Percentiles rank a stretch among this genome's conserved stretches.
Evolutionary conservation across 495 filamentous ascomycete genomes (phyloP).

Genomic region (Talaromyces ruber): DNA sequence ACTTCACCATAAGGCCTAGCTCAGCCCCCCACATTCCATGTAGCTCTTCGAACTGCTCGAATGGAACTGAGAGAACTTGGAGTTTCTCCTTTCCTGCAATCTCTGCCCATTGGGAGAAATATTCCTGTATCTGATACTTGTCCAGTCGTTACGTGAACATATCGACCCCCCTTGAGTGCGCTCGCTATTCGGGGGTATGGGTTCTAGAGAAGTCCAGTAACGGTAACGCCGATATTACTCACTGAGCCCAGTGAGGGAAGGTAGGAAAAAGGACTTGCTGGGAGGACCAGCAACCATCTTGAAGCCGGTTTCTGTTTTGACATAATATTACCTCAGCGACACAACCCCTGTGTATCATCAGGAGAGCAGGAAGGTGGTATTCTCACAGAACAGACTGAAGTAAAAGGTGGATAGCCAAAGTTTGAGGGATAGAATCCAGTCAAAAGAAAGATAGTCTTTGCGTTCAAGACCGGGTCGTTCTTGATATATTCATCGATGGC

Average conservation of each 20-base stretch:
- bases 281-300: background rate
- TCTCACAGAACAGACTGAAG: background rate
- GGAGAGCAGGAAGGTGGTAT: background rate
- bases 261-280: background rate
- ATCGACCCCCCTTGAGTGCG: background rate
- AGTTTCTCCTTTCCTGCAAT: slow-evolving; percentile 16
- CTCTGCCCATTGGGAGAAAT: slow-evolving; percentile 28
- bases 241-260: background rate
- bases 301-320: background rate
- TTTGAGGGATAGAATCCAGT: slow-evolving; percentile 12
- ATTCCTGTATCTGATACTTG: slow-evolving; percentile 14
- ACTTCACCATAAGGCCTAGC: slow-evolving; percentile 7
- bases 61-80: background rate
- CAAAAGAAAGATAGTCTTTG: slow-evolving; percentile 23
- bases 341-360: background rate
- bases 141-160: background rate
- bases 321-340: background rate
- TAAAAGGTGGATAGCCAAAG: background rate
- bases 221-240: background rate
- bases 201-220: background rate
- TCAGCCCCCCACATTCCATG: slow-evolving; percentile 10
- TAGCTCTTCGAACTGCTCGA: slow-evolving; percentile 9
- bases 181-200: background rate
- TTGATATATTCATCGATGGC: slow-evolving; percentile 16
- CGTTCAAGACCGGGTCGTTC: slow-evolving; percentile 11